These are phyloP conservation scores for Rugonectria rugulosa DNA, from an alignment of 2,329 filamentous ascomycete species.

Conservation along the genomic window DNA sequence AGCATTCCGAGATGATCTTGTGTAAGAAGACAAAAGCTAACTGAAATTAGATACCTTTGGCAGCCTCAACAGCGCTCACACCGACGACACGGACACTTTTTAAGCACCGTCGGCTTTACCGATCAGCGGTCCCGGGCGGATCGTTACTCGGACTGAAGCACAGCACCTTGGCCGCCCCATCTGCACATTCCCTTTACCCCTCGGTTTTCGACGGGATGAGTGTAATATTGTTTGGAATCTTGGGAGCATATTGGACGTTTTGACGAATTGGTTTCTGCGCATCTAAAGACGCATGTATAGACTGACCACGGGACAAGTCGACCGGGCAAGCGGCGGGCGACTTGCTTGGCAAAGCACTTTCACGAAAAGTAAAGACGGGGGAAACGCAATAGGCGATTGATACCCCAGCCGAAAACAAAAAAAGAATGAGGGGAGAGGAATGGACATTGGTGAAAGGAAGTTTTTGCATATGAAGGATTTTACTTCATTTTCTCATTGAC, in stretches of 20 bases:
- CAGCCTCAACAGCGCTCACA: constrained; percentile 44
- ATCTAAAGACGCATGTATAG: constrained; percentile 28
- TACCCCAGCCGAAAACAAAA: constrained; percentile 24
- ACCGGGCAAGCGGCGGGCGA: constrained; percentile 18
- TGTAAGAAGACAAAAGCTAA: constrained; percentile 11
- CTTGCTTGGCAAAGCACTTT: constrained; percentile 22
- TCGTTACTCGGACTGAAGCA: constrained; percentile 15
- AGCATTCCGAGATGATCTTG: constrained; percentile 24
- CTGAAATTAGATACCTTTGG: constrained; percentile 44
- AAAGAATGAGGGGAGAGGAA: constrained; percentile 8
- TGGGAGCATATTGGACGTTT: constrained; percentile 14
- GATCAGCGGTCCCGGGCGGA: constrained; percentile 12
- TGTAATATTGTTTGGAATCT: constrained; percentile 22
- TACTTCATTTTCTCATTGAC: constrained; percentile 39
- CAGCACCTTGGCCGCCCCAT: not conserved
- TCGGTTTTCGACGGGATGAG: not conserved
- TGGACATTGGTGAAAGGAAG: constrained; percentile 18
- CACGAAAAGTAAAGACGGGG: constrained; percentile 24
- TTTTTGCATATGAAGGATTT: constrained; percentile 29
- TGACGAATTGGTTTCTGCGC: constrained; percentile 23
- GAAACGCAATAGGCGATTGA: constrained; percentile 17
- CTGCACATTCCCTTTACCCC: constrained; percentile 14
- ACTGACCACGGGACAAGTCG: constrained; percentile 20
- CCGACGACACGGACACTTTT: constrained; percentile 50
- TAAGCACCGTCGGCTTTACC: constrained; percentile 28